Base-by-base conservation (phyloP, 202 grass and related monocot species). In the Schoenoplectus triqueter region DNA sequence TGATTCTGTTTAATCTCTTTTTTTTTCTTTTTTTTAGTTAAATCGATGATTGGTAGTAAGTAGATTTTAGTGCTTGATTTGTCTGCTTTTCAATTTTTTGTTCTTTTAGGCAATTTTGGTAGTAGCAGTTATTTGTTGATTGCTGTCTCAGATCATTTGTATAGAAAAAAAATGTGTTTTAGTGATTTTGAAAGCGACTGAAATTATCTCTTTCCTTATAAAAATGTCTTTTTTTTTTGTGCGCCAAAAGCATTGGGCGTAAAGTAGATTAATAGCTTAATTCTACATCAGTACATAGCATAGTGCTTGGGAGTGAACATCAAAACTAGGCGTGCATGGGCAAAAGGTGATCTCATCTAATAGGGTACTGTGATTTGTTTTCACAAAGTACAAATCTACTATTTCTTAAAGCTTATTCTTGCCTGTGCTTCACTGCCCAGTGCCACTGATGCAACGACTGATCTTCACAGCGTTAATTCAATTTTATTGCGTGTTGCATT, bases 1-100 rank as follows among this genome's bases (percentile, higher is more conserved):
- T 14, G 90, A 93, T 84, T 89, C 86, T 80, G 92, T 93, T 40
- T 97, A 84, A 71, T 62, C 6, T 88, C 82, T 45, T 71, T 74
- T 76, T 31, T 31, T 31, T 3, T 56, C 50, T 20, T 22, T 31
- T 81, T 14, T 17, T 72, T 44, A 66, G 7, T 80, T 88, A 61
- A 20, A 86, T 31, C 31, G 31, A 31, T 31, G 31, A 31, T 31
- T 31, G 31, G 31, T 31, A 31, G 31, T 31, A 31, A 31, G 31
- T 31, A 31, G 31, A 31, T 31, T 31, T 31, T 31, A 31, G 31
- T 63, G 82, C 64, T 84, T 50, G 11, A 82, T 67, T 42, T 49
- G 50, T 73, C n/a, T 60, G 8, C 7, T 86, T 54, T 87, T 20
- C 13, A 9, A 5, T 84, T 84, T 14, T 61, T 64, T 62, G 47